These are phyloP conservation scores for Ceratobasidium theobromae DNA, from an alignment of 1,284 basidiomycete species.

Conservation along the genomic window DNA sequence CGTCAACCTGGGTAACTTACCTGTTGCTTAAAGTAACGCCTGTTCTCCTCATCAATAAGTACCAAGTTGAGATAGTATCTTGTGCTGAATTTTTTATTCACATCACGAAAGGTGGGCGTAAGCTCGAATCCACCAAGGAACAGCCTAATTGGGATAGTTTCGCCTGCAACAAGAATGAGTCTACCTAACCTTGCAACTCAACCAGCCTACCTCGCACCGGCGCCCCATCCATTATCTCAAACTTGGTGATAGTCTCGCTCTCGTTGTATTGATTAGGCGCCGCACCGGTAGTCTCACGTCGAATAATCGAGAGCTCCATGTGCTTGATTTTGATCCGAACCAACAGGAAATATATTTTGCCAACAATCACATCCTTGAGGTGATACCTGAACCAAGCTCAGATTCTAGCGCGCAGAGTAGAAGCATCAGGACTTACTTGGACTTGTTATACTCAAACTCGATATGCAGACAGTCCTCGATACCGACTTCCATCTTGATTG, in stretches of 20 bases:
- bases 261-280: constrained; percentile 99
- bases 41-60: constrained; percentile 96
- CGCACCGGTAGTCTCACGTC: constrained; percentile 93
- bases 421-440: constrained; percentile 66
- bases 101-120: constrained; percentile 97
- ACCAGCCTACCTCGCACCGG: constrained; percentile 75
- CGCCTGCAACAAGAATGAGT: constrained; percentile 56
- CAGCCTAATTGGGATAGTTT: constrained; percentile 96
- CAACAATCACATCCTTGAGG: constrained; percentile 98
- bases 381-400: constrained; percentile 70
- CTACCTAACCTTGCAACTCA: neutral
- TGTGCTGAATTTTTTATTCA: constrained; percentile 98
- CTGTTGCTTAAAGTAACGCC: constrained; percentile 93
- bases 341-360: constrained; percentile 98
- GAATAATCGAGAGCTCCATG: constrained; percentile 98
- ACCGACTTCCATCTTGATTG: constrained; percentile 99
- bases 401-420: neutral
- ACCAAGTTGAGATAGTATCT: constrained; percentile 97
- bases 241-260: constrained; percentile 98
- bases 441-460: constrained; percentile 99
- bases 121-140: constrained; percentile 98
- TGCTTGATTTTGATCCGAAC: constrained; percentile 99
- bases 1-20: constrained; percentile 43
- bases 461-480: constrained; percentile 99
- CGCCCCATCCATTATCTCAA: constrained; percentile 98